Base-by-base conservation (phyloP, 768 basidiomycete genomes). In the Termitomyces sp. region DNA sequence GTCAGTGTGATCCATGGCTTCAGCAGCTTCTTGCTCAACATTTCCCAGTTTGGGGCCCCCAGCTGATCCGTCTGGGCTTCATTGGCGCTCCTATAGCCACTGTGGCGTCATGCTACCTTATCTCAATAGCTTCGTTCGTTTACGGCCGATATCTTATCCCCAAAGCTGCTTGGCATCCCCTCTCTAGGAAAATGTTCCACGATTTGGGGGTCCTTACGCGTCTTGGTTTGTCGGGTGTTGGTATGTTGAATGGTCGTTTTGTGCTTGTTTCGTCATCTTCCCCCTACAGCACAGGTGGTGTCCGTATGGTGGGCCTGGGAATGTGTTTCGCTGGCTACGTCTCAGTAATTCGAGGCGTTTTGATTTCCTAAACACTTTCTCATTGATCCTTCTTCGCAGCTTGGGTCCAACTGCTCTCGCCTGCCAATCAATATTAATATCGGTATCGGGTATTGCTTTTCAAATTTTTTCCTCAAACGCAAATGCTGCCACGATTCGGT, bases 31-130 rank as follows among this genome's bases (percentile, higher is more conserved):
- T 39, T 22, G 14, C 44, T 47, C 24, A 36, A 24, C 2, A n/a
- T 14, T 18, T 45, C 32, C 54, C 30, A 78, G 91, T 95, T 0
- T 93, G 91, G 91, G 93, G 93, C 1, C 93, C 93, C 0, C 74
- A 81, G 46, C 75, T 84, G 2, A 74, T 96, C 56, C 78, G 89
- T 9, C 75, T 97, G 2, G 95, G 95, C 1, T 98, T 92, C 74
- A 84, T 90, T 50, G 95, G 95, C 12, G 95, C 95, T 4, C 95
- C 96, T 0, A 77, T 98, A 16, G 89, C 95, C 0, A 93, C 93
- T 2, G 85, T 88, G 0, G 79, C 93, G 49, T 89, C 89, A 18
- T 91, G 93, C 74, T 95, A 93, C 69, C 76, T 95, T 22, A 86
- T 93, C 44, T 76, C 84, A 0, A 55, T 82, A 39, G 65, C 78